Evolutionary conservation across 441 rosid genomes (phyloP).

Genomic region (Metrosideros polymorpha): DNA sequence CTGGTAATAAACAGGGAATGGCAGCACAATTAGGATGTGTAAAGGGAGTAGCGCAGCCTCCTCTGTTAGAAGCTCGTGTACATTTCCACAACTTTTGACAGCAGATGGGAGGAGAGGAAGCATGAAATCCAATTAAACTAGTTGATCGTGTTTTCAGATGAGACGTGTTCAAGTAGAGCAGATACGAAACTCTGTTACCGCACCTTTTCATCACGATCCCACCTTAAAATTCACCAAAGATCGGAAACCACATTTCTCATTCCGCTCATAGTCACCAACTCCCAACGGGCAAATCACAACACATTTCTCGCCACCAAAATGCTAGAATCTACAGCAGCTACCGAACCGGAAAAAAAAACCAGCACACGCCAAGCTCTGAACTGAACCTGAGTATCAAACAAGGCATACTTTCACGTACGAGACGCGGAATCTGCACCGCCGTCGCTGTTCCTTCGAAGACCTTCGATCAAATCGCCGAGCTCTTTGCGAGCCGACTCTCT

Average conservation of each 20-base stretch:
- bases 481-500: constrained; percentile 83
- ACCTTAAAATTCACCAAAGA: not conserved
- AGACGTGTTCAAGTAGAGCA: not conserved
- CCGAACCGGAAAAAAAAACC: not conserved
- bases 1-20: not conserved
- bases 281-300: not conserved
- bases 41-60: not conserved
- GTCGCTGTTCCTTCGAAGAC: constrained; percentile 41
- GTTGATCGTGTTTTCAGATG: not conserved
- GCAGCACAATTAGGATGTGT: not conserved
- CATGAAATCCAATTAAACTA: not conserved
- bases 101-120: not conserved
- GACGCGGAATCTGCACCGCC: constrained; percentile 21
- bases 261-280: not conserved
- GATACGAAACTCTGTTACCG: not conserved
- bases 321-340: not conserved
- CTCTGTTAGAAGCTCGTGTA: not conserved
- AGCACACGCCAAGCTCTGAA: not conserved
- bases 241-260: not conserved
- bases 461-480: constrained; percentile 57
- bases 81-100: not conserved
- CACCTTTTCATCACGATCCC: not conserved
- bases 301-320: not conserved
- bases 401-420: constrained; percentile 10
- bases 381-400: not conserved